A percentile compares a stretch with the other conserved stretches of the same genome.
Conservation (phyloP, 352 stramenopile species). For the Globisporangium ultimum region DNA sequence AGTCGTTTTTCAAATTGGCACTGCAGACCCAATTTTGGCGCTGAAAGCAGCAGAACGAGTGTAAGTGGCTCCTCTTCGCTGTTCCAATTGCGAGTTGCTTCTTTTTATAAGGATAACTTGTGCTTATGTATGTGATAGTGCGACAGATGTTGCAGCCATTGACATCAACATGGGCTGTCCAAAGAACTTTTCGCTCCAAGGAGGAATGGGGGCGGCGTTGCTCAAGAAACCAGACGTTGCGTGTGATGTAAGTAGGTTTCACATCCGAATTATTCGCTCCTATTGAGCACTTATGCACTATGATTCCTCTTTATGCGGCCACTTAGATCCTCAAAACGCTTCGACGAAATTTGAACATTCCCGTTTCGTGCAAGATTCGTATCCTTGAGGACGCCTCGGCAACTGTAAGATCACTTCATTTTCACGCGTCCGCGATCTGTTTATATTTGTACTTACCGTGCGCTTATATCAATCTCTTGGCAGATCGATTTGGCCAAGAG, state of each 20-base stretch:
- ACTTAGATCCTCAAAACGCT: conserved; percentile 79
- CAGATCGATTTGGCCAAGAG: conserved; percentile 67
- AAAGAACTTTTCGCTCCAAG: conserved; percentile 92
- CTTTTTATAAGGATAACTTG: neutral
- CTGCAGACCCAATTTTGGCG: conserved; percentile 65
- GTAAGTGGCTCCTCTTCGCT: conserved; percentile 29
- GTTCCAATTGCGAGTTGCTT: neutral
- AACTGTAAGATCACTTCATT: conserved; percentile 39
- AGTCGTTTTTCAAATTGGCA: conserved; percentile 91
- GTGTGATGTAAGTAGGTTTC: conserved; percentile 50
- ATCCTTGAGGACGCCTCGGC: conserved; percentile 57
- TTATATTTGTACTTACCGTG: neutral
- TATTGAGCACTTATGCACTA: too few relatives aligned
- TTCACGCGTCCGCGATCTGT: neutral
- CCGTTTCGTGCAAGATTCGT: conserved; percentile 88
- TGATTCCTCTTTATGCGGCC: too few relatives aligned
- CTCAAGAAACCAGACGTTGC: conserved; percentile 87
- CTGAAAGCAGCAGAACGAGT: conserved; percentile 75
- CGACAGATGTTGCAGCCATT: conserved; percentile 85
- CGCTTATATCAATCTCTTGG: neutral
- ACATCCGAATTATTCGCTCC: neutral
- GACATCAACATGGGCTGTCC: conserved; percentile 96
- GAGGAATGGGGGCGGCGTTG: conserved; percentile 90
- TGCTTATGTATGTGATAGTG: conserved; percentile 20
- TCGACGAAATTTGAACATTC: conserved; percentile 73